Evolutionary conservation across 2,329 filamentous ascomycete genomes (phyloP), one percentile per base, ranked within the genome.

Genomic region (Hymenoscyphus occultus): DNA sequence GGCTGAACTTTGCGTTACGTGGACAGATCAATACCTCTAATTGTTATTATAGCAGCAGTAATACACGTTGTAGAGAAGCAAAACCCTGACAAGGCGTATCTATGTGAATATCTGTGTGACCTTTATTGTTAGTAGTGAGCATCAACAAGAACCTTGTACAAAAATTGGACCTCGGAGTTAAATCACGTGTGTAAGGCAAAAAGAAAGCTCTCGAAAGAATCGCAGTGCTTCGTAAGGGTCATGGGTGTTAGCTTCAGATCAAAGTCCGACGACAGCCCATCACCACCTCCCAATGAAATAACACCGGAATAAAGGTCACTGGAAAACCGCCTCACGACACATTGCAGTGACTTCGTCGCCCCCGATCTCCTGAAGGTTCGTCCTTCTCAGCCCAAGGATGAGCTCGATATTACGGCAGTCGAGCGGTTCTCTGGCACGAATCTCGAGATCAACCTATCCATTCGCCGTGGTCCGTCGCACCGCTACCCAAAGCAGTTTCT

Each of bases 401-500:
- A 87, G 86, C 76, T 85, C 85, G 73, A 80, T 88, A 74, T 79
- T 90, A 71, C 85, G 87, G 77, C 86, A 86, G 77, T 84, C 88
- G 76, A 85, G 86, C 80, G 84, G 85, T 80, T 84, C 86, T 77
- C 79, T 90, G 76, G 85, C 86, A 78, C 83, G 84, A 76, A 81
- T 86, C 74, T 84, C 85, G 65, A 84, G 83, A 77, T 79, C 83
- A 71, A 82, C 82, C 70, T 79, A 84, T 74, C 82, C 83, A 74
- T 78, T 80, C 72, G 78, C 83, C 67, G 77, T 83, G 63, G 80
- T 82, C 73, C 78, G 48, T 22, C 48, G 80, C 68, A 79, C 80
- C 54, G 70, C 78, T 74, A 79, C 75, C 70, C 75, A 72, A 74
- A 78, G 72, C 64, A 77, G 74, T 74, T 76, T 75, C 68, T 71